Percentiles rank a stretch among this genome's conserved stretches.
These are phyloP conservation scores for Coniochaeta sp. DNA, from an alignment of 2,329 filamentous ascomycete genomes.

Conservation along the genomic window DNA sequence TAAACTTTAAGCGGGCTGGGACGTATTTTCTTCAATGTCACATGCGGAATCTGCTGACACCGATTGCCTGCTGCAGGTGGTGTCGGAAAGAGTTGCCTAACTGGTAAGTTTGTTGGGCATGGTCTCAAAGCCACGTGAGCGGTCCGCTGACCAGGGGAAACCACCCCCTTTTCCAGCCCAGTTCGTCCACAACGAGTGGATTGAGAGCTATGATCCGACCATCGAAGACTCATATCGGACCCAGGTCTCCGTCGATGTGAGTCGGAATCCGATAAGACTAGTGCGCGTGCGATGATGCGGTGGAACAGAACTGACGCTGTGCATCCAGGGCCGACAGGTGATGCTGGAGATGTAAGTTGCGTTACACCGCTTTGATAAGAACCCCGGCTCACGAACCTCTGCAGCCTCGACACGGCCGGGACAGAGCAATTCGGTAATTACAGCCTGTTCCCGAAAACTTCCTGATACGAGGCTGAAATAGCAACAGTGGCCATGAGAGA, in stretches of 20 bases:
- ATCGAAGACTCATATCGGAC: constrained; percentile 74
- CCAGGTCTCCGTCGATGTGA: constrained; percentile 75
- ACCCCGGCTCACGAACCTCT: constrained; percentile 15
- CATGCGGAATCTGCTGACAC: constrained; percentile 22
- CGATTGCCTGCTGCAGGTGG: constrained; percentile 50
- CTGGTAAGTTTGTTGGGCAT: constrained; percentile 52
- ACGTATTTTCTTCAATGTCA: constrained; percentile 5
- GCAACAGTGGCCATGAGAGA: constrained; percentile 59
- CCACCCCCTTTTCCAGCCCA: constrained; percentile 50
- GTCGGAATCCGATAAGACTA: constrained; percentile 25
- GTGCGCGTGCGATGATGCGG: not conserved
- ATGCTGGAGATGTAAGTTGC: constrained; percentile 73
- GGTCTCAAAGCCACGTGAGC: constrained; percentile 8
- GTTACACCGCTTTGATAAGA: not conserved
- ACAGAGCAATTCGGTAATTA: constrained; percentile 86
- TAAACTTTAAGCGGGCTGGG: not conserved
- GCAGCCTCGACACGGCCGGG: constrained; percentile 77
- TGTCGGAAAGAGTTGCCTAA: constrained; percentile 88
- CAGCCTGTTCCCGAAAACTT: not conserved
- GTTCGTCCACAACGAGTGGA: constrained; percentile 92
- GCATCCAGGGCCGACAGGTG: constrained; percentile 71
- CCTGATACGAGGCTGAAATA: constrained; percentile 14
- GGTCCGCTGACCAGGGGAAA: constrained; percentile 6
- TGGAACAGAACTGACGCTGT: not conserved
- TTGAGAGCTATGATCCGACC: constrained; percentile 77